These are phyloP conservation scores for Penicillium alfredii DNA, from an alignment of 495 filamentous ascomycete genomes.

Conservation along the genomic window DNA sequence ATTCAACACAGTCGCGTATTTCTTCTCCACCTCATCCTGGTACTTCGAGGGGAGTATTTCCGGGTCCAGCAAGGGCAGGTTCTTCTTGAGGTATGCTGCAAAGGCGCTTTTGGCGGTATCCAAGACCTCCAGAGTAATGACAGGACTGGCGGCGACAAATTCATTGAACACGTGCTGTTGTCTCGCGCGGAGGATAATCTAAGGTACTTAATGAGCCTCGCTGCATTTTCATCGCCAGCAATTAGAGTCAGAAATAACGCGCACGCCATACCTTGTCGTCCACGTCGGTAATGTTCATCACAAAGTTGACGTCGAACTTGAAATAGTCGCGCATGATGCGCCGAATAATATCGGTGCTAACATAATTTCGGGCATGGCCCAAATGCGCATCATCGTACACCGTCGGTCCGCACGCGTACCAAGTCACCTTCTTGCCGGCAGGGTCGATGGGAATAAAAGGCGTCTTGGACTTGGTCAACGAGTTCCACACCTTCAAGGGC, in stretches of 20 bases:
- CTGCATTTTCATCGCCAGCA: background rate
- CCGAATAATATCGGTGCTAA: slow-evolving; percentile 86
- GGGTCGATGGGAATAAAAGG: slow-evolving; percentile 71
- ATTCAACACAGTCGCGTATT: slow-evolving; percentile 54
- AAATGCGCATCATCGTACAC: slow-evolving; percentile 89
- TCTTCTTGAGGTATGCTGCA: slow-evolving; percentile 65
- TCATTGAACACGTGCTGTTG: slow-evolving; percentile 66
- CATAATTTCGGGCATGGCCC: slow-evolving; percentile 91
- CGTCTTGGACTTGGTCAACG: slow-evolving; percentile 64
- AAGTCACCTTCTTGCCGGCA: slow-evolving; percentile 61
- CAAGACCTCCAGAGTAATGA: slow-evolving; percentile 44
- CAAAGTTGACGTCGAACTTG: slow-evolving; percentile 77
- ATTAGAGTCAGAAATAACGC: background rate
- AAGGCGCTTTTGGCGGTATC: slow-evolving; percentile 63
- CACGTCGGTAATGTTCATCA: slow-evolving; percentile 94
- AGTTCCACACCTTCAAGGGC: slow-evolving; percentile 58
- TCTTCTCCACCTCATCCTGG: slow-evolving; percentile 47
- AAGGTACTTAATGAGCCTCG: slow-evolving; percentile 10
- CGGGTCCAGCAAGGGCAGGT: slow-evolving; percentile 57
- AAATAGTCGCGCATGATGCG: slow-evolving; percentile 85
- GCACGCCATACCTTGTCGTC: slow-evolving; percentile 69
- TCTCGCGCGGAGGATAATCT: slow-evolving; percentile 80
- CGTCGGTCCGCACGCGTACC: slow-evolving; percentile 91
- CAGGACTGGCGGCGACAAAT: slow-evolving; percentile 42
- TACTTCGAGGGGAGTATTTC: slow-evolving; percentile 42